Base-by-base conservation (phyloP, 2,329 filamentous ascomycete genomes). In the Fonsecaea pedrosoi region DNA sequence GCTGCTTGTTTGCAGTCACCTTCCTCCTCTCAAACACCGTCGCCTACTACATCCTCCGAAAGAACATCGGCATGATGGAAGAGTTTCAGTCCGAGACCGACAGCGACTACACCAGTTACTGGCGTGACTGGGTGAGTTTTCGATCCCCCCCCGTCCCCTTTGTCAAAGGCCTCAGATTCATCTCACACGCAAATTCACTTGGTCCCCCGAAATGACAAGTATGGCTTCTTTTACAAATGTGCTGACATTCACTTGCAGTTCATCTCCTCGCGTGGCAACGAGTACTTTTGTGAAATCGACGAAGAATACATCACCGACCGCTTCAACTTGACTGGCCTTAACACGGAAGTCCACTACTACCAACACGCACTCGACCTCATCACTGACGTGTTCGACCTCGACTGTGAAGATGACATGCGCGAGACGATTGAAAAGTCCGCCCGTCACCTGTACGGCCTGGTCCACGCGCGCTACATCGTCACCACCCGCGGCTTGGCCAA, bases 211-310 rank as follows among this genome's bases (percentile, higher is more conserved):
- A 35, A 32, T 8, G 15, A 15, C 6, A 34, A 25, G 4, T 30
- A 34, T 25, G 25, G 25, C 25, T 25, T 25, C 25, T 25, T 25
- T 25, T 25, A 2, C 25, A 25, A 55, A 37, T 13, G 12, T 35
- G 15, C 32, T 21, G 18, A 30, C 59, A 40, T 60, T 68, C 64
- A 68, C 59, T 15, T 66, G n/a, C 77, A 99, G 95, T 99, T 99
- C 79, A 97, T 98, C 75, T 97, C 94, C 4, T 97, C 94, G 5
- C 88, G 95, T 64, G 95, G 95, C 72, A 98, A 99, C 81, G 95
- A 99, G 79, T 99, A 99, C 82, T 99, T 98, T 76, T 99, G 95
- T 86, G 95, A 99, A 78, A 98, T 99, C 75, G 95, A 99, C 80
- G 95, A 99, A 79, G 95, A 99, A 75, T 99, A 99, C 80, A 86